Base-by-base conservation (phyloP, 1,139 yeast genomes). In the Protomyces gravidus region DNA sequence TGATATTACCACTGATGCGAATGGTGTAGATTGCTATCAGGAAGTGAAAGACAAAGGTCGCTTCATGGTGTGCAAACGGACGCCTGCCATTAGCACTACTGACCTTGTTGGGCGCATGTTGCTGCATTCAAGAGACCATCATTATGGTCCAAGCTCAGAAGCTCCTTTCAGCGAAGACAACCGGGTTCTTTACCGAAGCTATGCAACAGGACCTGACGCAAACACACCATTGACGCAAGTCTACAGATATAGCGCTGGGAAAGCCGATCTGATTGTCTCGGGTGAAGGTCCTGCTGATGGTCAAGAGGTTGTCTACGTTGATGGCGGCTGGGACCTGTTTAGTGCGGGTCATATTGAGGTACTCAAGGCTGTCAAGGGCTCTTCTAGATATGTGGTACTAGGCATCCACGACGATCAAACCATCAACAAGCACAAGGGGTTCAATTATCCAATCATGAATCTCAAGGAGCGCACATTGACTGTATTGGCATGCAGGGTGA, bases 61-160 rank as follows among this genome's bases (percentile, higher is more conserved):
- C 67, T 88, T 90, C 71, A 80, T 85, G 33, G 90, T 89, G 21
- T 97, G 92, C 45, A 89, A 88, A 71, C 77, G 98, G 65, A 92
- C 98, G 0, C 94, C 92, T 6, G 90, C 90, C 68, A 94, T 92
- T 55, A 85, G 94, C 64, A 92, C 98, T 5, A 92, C 98, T 0
- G 97, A 92, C 70, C 78, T 92, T 63, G 96, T 92, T 50, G 95
- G 92, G n/a, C 77, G 97, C 61, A 87, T 92, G 85, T 77, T 90
- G 63, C 75, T 84, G 61, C 77, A 78, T 68, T 76, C 81, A 55
- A 81, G 79, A 64, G 73, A 70, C 30, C 90, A 85, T 68, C 92
- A 86, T 69, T 53, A 33, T 17, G 36, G 46, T 13, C 33, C 21
- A 11, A 9, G 15, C n/a, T 53, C 58, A 28, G 51, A 53, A 21